Evolutionary conservation across 1,139 yeast genomes (phyloP).

Genomic region (Zygoascus meyerae): DNA sequence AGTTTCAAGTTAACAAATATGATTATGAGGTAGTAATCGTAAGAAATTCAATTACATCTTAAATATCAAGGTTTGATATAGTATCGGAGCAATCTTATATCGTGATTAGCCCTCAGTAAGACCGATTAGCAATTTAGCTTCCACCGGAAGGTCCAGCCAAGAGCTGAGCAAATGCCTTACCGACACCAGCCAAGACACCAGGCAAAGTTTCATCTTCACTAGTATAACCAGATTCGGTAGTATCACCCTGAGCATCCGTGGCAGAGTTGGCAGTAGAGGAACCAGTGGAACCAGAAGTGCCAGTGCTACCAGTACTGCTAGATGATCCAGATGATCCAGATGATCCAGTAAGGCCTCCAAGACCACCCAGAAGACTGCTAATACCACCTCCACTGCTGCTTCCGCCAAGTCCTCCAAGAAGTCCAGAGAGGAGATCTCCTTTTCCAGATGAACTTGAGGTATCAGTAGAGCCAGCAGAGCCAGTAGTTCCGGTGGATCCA

Average conservation of each 20-base stretch:
- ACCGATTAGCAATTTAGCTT: too few species aligned
- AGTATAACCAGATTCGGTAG: slow-evolving; percentile 3
- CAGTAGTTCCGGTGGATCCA: neutral
- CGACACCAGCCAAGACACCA: slow-evolving; percentile 1
- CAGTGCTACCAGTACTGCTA: neutral
- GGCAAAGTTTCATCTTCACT: neutral
- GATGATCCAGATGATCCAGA: slow-evolving; percentile 3
- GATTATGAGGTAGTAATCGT: too few species aligned
- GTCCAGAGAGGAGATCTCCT: neutral
- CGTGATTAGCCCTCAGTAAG: too few species aligned
- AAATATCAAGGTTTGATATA: too few species aligned
- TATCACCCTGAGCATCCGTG: neutral
- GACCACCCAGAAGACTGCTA: neutral
- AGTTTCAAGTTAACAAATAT: too few species aligned
- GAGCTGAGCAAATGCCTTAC: neutral
- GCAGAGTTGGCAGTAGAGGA: neutral
- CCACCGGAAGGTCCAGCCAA: neutral
- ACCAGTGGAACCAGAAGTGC: neutral
- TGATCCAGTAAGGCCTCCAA: neutral
- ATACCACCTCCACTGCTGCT: neutral
- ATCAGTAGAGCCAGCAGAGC: neutral
- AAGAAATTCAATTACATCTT: too few species aligned
- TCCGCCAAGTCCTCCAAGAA: neutral
- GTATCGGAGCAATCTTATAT: too few species aligned
- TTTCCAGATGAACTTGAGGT: neutral